Evolutionary conservation across 176 grass and related monocot species (phyloP).

Genomic region (Bolboschoenus planiculmis): DNA sequence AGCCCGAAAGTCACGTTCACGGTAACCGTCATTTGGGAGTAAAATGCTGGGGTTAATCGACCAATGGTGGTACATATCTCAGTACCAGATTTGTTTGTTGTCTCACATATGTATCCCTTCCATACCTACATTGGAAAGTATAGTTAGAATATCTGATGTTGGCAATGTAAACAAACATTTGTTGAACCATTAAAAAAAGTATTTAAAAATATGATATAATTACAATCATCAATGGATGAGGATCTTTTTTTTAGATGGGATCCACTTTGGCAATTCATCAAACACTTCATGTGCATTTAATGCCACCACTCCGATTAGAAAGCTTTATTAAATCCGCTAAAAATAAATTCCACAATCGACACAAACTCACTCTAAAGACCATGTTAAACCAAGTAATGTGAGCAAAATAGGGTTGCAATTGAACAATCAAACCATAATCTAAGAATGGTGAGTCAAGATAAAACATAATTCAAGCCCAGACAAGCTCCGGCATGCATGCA

Average conservation of each 20-base stretch:
- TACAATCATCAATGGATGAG: background rate
- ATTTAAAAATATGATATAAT: background rate
- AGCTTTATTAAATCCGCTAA: background rate
- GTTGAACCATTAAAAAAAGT: background rate
- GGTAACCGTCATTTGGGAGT: slow-evolving; percentile 25
- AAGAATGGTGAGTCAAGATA: background rate
- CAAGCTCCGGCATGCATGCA: too few relatives aligned
- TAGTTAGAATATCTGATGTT: background rate
- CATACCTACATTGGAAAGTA: slow-evolving; percentile 31
- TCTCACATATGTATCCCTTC: slow-evolving; percentile 41
- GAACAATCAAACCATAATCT: background rate
- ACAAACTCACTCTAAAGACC: background rate
- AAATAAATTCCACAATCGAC: background rate
- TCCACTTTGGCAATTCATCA: background rate
- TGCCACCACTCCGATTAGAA: too few relatives aligned
- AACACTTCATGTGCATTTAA: too few relatives aligned
- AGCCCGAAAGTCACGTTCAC: slow-evolving; percentile 42
- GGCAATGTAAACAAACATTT: background rate
- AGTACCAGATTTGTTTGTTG: background rate
- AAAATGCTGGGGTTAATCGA: slow-evolving; percentile 60
- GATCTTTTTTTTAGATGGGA: background rate
- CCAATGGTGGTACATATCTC: slow-evolving; percentile 53
- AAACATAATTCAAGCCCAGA: too few relatives aligned
- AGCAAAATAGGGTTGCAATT: background rate
- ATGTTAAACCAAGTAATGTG: background rate